A percentile compares a stretch with the other conserved stretches of the same genome.
phyloP scores from a whole-genome alignment of 441 rosid species.

The Corymbia citriodora region DNA sequence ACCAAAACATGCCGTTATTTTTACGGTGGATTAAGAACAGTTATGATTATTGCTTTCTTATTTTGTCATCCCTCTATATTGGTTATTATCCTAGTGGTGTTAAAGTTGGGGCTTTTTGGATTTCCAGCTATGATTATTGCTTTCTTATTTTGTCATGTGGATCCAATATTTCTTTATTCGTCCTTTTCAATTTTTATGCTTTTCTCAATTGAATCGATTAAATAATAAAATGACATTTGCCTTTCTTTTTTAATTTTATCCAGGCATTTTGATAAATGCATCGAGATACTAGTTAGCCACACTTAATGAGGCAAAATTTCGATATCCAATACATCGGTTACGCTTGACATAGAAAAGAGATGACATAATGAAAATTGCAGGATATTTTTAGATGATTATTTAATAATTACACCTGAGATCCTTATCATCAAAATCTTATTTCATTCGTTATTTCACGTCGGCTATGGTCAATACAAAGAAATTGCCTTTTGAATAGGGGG shows the following conservation, averaged over 20 bases:
- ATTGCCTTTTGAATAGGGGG: not conserved
- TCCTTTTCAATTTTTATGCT: not conserved
- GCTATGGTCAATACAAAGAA: not conserved
- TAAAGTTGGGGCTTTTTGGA: not conserved
- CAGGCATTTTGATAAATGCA: not conserved
- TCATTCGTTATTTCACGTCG: not conserved
- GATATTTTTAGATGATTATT: not conserved
- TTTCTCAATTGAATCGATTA: not conserved
- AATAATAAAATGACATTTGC: not conserved
- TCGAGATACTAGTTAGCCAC: not conserved
- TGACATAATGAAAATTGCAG: not conserved
- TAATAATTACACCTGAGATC: not conserved
- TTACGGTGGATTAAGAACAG: fast-evolving
- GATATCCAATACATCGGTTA: not conserved
- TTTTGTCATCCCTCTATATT: not conserved
- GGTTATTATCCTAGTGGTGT: not conserved
- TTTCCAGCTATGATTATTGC: not conserved
- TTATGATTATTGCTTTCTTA: too few species aligned
- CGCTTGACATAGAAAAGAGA: not conserved
- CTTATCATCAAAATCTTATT: not conserved
- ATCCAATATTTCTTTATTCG: not conserved
- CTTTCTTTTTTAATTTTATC: not conserved
- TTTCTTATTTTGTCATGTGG: not conserved
- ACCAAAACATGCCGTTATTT: too few species aligned
- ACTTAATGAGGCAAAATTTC: not conserved